Evolutionary conservation across 2,329 filamentous ascomycete genomes (phyloP).

Genomic region (Colletotrichum eleusines): DNA sequence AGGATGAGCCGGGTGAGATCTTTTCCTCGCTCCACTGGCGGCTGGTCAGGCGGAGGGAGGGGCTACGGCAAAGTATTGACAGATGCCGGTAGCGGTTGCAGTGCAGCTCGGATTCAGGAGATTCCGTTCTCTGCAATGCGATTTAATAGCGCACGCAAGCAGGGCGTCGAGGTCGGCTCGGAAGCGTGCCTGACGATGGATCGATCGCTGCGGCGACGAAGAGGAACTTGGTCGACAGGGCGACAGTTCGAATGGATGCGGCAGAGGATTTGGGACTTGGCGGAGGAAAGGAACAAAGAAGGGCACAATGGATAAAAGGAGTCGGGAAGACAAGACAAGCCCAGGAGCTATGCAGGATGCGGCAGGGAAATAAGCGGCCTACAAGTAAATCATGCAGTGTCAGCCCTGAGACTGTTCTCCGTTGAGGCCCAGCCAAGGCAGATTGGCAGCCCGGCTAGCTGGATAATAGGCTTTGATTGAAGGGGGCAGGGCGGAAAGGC

Average conservation of each 20-base stretch:
- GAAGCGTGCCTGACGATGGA: conserved; percentile 18
- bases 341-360: conserved; percentile 8
- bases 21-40: not conserved
- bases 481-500: conserved; percentile 8
- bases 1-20: conserved; percentile 26
- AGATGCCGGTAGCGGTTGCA: conserved; percentile 1
- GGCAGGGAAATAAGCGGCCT: conserved; percentile 30
- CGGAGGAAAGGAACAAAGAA: conserved; percentile 32
- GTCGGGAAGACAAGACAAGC: conserved; percentile 19
- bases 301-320: conserved; percentile 6
- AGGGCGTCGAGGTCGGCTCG: not conserved
- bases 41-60: conserved; percentile 28
- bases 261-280: conserved; percentile 29
- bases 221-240: conserved; percentile 28
- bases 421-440: conserved; percentile 29
- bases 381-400: conserved; percentile 33
- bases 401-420: conserved; percentile 30
- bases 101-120: conserved; percentile 17
- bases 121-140: not conserved
- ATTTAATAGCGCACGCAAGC: conserved; percentile 26
- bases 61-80: no score
- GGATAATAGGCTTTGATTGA: conserved; percentile 11
- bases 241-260: conserved; percentile 29
- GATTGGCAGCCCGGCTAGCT: conserved; percentile 11
- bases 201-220: conserved; percentile 22